A percentile compares a stretch with the other conserved stretches of the same genome.
phyloP scores from a whole-genome alignment of 2,329 filamentous ascomycete genomes.

The Xylariaceae sp. region DNA sequence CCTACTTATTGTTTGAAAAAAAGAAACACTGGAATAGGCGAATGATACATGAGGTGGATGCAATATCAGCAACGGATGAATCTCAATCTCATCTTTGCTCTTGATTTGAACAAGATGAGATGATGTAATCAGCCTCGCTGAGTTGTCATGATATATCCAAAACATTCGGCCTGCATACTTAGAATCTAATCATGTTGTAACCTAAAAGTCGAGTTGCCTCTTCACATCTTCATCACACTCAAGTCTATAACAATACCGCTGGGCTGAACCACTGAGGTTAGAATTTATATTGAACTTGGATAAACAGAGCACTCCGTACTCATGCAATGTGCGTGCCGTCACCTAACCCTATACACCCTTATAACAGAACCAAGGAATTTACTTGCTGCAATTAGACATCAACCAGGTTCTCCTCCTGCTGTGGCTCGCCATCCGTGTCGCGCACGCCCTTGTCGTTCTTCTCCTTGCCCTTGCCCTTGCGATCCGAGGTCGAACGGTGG shows the following conservation, averaged over 20 bases:
- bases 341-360: slow-evolving; percentile 26
- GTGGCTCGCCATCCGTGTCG: slow-evolving; percentile 37
- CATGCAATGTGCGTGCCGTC: slow-evolving; percentile 21
- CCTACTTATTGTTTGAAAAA: too few species aligned
- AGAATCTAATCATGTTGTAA: neutral
- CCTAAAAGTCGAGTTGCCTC: too few species aligned
- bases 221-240: neutral
- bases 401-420: slow-evolving; percentile 56
- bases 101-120: neutral
- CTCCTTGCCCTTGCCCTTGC: slow-evolving; percentile 60
- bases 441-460: slow-evolving; percentile 39
- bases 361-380: slow-evolving; percentile 10
- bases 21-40: too few species aligned
- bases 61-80: neutral
- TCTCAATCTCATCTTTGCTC: neutral
- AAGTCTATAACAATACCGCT: too few species aligned
- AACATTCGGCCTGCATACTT: neutral
- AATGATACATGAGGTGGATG: too few species aligned
- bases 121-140: neutral
- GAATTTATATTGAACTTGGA: slow-evolving; percentile 19
- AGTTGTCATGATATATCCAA: too few species aligned
- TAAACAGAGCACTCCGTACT: slow-evolving; percentile 19
- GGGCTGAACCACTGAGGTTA: too few species aligned
- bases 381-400: slow-evolving; percentile 46
- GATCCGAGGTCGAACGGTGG: slow-evolving; percentile 60